These are phyloP conservation scores for Artemisia argyi DNA, from an alignment of 129 eudicot species.

Conservation along the genomic window DNA sequence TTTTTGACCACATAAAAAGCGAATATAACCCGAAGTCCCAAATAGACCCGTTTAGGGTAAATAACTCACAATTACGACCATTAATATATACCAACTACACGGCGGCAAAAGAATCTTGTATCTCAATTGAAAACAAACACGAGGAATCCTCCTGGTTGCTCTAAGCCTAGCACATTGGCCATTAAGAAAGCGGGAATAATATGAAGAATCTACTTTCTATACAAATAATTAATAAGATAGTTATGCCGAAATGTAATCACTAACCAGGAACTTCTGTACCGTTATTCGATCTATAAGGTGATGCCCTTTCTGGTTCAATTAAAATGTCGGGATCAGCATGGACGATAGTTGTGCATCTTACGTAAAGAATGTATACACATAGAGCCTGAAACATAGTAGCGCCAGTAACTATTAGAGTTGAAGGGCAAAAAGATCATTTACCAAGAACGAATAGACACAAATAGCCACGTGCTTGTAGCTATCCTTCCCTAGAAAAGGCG, in stretches of 20 bases:
- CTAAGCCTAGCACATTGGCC: too few relatives aligned
- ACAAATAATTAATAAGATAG: background rate
- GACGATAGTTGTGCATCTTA: slow-evolving; percentile 80
- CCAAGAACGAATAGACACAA: slow-evolving; percentile 83
- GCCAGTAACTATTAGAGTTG: slow-evolving; percentile 8
- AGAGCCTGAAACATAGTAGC: slow-evolving; percentile 60
- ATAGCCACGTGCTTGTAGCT: slow-evolving; percentile 64
- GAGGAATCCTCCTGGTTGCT: too few relatives aligned
- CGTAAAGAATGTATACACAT: slow-evolving; percentile 78
- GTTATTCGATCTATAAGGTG: slow-evolving; percentile 48
- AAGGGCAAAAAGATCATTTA: slow-evolving; percentile 43
- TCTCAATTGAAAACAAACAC: too few relatives aligned
- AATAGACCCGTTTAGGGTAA: background rate
- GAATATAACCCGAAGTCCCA: too few relatives aligned
- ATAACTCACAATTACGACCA: background rate
- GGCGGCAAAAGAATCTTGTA: background rate
- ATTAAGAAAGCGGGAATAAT: too few relatives aligned
- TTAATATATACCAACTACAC: background rate
- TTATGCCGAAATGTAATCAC: slow-evolving; percentile 12
- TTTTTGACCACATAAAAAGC: too few relatives aligned
- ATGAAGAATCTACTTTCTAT: too few relatives aligned
- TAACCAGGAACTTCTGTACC: slow-evolving; percentile 66
- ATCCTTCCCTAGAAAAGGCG: slow-evolving; percentile 89
- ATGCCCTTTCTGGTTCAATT: slow-evolving; percentile 51
- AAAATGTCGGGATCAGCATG: slow-evolving; percentile 96